These are phyloP conservation scores for Goniomonas avonlea DNA, from an alignment of 78 protist genomes.

Conservation along the genomic window DNA sequence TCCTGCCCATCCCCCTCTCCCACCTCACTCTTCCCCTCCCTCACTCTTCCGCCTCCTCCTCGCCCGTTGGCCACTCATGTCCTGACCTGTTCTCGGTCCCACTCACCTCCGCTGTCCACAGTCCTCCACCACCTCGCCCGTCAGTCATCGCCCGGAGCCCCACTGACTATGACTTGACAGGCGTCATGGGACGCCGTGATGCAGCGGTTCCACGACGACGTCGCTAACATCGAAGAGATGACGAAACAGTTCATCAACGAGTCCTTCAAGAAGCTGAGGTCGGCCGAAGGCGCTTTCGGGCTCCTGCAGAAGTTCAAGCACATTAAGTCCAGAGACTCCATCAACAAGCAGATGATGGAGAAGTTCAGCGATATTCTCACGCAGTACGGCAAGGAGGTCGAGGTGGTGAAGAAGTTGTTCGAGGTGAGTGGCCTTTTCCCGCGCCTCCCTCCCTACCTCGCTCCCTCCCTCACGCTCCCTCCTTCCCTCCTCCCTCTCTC, in stretches of 20 bases:
- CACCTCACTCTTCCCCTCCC: too few relatives aligned
- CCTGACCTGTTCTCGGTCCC: too few relatives aligned
- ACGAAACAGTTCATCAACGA: conserved; percentile 54
- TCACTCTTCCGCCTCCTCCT: too few relatives aligned
- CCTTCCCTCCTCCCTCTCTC: background rate
- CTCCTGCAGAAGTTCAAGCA: conserved; percentile 63
- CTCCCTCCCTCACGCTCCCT: background rate
- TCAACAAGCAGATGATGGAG: conserved; percentile 49
- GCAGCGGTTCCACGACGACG: conserved; percentile 37
- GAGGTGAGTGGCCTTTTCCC: background rate
- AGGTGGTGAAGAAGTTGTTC: conserved; percentile 5
- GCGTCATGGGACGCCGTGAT: conserved; percentile 41
- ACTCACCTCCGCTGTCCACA: background rate
- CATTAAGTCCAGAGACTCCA: conserved; percentile 26
- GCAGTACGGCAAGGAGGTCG: conserved; percentile 47
- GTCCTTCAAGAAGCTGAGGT: conserved; percentile 63
- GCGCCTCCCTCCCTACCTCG: background rate
- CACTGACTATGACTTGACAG: too few relatives aligned
- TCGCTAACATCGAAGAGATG: conserved; percentile 21
- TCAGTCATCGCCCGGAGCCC: background rate
- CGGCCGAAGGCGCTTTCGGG: conserved; percentile 68
- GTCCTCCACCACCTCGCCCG: background rate
- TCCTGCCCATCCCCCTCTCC: background rate
- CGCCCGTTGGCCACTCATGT: background rate
- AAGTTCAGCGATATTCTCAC: conserved; percentile 61